These are phyloP conservation scores for Pyrenophora tritici-repentis DNA, from an alignment of 2,329 filamentous ascomycete genomes.

Conservation along the genomic window DNA sequence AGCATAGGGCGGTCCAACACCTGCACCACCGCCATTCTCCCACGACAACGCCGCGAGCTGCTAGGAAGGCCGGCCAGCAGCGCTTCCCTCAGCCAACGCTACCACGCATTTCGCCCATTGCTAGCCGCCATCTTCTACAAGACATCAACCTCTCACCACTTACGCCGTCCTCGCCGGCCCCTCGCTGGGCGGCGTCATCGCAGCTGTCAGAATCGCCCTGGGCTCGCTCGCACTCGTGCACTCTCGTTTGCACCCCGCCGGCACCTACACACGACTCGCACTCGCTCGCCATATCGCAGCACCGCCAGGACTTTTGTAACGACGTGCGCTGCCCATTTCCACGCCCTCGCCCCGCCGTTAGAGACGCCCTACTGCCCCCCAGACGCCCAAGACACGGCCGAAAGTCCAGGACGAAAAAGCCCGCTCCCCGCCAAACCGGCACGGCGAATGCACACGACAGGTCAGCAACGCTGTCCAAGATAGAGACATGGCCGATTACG, in stretches of 20 bases:
- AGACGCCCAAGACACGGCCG: constrained; percentile 21
- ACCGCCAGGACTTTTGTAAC: too few species aligned
- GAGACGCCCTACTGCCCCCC: constrained; percentile 14
- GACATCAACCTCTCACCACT: not conserved
- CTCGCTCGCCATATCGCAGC: constrained; percentile 10
- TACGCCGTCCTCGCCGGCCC: constrained; percentile 9
- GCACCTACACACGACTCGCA: constrained; percentile 18
- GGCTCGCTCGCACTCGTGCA: not conserved
- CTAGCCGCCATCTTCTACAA: constrained; percentile 7
- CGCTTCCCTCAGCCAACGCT: constrained; percentile 10
- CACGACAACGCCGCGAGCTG: constrained; percentile 16
- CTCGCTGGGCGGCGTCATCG: constrained; percentile 12
- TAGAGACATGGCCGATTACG: constrained; percentile 65
- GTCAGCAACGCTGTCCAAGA: constrained; percentile 18
- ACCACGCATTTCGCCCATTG: constrained; percentile 14
- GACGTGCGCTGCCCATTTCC: too few species aligned
- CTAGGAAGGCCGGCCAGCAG: constrained; percentile 14
- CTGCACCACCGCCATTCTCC: constrained; percentile 16
- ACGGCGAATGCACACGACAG: constrained; percentile 33
- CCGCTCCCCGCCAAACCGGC: not conserved
- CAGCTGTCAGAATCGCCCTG: constrained; percentile 9
- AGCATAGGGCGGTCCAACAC: constrained; percentile 14
- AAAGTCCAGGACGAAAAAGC: not conserved
- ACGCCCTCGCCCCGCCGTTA: not conserved
- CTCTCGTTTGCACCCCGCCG: constrained; percentile 9